Conservation (phyloP, 139 green algal species). For the Tetradesmus lagerheimii region DNA sequence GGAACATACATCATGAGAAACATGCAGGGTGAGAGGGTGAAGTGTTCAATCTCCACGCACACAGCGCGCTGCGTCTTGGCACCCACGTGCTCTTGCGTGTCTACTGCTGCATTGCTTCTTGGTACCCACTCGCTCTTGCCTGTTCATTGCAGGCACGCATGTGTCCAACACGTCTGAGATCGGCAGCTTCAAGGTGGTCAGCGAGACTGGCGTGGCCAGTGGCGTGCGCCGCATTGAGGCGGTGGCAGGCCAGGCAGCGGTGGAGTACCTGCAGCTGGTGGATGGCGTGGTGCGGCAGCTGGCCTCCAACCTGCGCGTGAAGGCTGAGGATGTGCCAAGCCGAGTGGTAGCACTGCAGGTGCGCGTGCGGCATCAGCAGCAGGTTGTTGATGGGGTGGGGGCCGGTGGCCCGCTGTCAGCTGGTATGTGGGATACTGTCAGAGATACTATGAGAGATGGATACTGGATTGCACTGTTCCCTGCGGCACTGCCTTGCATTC, state of each 20-base stretch:
- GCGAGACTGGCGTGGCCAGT: slow-evolving; percentile 88
- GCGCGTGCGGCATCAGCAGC: neutral
- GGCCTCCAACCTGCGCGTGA: slow-evolving; percentile 57
- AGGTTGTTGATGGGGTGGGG: neutral
- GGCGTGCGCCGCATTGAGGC: slow-evolving; percentile 93
- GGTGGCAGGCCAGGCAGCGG: slow-evolving; percentile 80
- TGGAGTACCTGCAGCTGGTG: slow-evolving; percentile 75
- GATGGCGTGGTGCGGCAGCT: slow-evolving; percentile 78
- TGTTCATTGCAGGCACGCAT: slow-evolving; percentile 59
- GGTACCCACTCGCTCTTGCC: no score
- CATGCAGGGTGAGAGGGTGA: no score
- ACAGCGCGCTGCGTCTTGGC: no score
- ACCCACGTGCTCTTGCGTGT: no score
- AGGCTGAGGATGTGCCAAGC: slow-evolving; percentile 68
- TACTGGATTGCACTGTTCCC: no score
- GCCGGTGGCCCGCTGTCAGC: neutral
- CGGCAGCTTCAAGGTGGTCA: slow-evolving; percentile 84
- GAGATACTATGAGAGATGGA: no score
- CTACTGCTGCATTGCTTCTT: no score
- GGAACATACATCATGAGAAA: no score
- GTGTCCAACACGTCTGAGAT: slow-evolving; percentile 78
- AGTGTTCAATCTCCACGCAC: no score
- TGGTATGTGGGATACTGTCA: no score
- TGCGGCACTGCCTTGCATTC: no score
- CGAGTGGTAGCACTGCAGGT: slow-evolving; percentile 32